Conservation (phyloP, 345 rosid species). For the Moricandia moricandioides region DNA sequence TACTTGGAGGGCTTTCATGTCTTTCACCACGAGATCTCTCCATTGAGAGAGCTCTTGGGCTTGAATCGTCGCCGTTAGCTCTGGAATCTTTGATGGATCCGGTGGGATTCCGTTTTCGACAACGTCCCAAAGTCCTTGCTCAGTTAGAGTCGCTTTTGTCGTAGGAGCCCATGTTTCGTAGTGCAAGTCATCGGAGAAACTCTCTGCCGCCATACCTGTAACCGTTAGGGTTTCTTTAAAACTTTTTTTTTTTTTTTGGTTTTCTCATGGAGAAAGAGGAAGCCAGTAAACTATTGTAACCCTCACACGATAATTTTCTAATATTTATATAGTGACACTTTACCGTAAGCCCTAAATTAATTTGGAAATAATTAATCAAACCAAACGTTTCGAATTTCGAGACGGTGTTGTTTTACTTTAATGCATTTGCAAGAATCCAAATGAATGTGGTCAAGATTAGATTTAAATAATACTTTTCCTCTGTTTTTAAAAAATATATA, state of each 20-base stretch:
- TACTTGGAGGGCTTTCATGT: neutral
- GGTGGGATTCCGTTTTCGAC: conserved; percentile 19
- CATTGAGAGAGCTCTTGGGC: neutral
- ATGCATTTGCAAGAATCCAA: neutral
- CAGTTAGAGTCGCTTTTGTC: neutral
- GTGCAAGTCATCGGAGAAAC: neutral
- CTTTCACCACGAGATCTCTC: neutral
- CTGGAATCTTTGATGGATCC: conserved; percentile 15
- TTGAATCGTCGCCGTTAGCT: neutral
- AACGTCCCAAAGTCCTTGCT: conserved; percentile 14
- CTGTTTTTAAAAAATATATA: too few relatives aligned
- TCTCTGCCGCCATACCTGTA: neutral
- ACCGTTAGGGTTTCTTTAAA: neutral
- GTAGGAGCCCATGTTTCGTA: neutral
- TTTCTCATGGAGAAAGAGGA: neutral
- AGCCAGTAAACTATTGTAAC: neutral
- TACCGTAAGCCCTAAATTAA: neutral
- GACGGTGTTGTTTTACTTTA: neutral
- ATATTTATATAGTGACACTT: neutral
- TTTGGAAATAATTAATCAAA: neutral
- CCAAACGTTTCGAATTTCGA: neutral
- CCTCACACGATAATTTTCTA: neutral
- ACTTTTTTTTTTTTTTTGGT: neutral
- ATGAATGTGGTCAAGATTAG: too few relatives aligned
- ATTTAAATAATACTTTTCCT: too few relatives aligned